Evolutionary conservation across 1,284 basidiomycete genomes (phyloP), one percentile per base, ranked within the genome.

Genomic region (Cutaneotrichosporon daszewskae): DNA sequence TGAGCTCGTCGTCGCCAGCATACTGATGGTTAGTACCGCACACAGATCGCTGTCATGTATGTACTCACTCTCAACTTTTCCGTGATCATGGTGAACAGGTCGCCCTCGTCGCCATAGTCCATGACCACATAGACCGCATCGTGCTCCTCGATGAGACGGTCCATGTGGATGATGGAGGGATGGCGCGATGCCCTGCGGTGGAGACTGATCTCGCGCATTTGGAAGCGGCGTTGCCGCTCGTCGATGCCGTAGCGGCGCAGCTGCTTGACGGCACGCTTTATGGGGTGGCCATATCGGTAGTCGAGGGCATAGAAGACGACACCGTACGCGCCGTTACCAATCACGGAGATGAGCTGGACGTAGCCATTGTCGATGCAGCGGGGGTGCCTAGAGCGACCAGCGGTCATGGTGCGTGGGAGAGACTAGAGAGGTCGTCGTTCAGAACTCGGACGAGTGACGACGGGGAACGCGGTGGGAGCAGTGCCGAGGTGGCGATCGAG

Each of bases 281-380:
- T 47, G 16, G 49, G 50, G 77, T 79, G 59, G 75, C 76, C 44
- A 66, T 43, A 77, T 74, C 45, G 75, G 38, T 60, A 41, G 49
- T 86, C 85, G 53, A 86, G 73, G 27, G 85, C 91, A 52, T 84
- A 84, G 73, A 95, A 96, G 38, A 96, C 92, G 59, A 94, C 84
- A 50, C 94, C 94, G 68, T 96, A 97, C 22, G 91, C 91, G 36
- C 94, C 94, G 40, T 89, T 82, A 41, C 94, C 94, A 44, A 98
- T 82, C 46, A 95, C 80, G 60, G 87, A 82, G 59, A 88, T 80
- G 58, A 97, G 85, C 72, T 92, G 82, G 51, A 96, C 79, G 41
- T 78, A 75, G 47, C 81, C 84, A 55, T 81, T 76, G 75, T 88
- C 86, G 73, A 91, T 87, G 47, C 48, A 59, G 36, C 55, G 54